These are phyloP conservation scores for Colletotrichum horii DNA, from an alignment of 2,329 filamentous ascomycete genomes.

Conservation along the genomic window DNA sequence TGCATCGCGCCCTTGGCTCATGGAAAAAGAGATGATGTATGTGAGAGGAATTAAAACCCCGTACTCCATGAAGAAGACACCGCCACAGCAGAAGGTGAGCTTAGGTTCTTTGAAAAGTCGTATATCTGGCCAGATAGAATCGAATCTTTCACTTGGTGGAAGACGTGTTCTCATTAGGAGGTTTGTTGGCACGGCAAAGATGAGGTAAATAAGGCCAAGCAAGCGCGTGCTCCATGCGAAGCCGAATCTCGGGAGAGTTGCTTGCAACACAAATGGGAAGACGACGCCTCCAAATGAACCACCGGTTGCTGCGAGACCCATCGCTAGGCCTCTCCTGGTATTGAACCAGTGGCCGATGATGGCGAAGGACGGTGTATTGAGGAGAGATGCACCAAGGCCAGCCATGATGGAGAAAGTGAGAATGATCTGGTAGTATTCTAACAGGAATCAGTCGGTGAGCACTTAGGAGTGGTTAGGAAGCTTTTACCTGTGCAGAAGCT, in stretches of 20 bases:
- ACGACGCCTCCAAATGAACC: constrained; percentile 73
- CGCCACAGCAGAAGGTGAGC: constrained; percentile 68
- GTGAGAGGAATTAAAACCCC: constrained; percentile 82
- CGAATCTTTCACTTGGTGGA: constrained; percentile 60
- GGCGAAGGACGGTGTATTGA: constrained; percentile 83
- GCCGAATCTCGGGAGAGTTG: neutral
- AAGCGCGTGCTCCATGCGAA: constrained; percentile 52
- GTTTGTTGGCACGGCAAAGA: constrained; percentile 49
- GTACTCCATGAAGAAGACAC: constrained; percentile 75
- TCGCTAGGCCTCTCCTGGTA: constrained; percentile 76
- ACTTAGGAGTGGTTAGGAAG: neutral
- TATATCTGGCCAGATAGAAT: constrained; percentile 64
- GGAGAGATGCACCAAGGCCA: constrained; percentile 75
- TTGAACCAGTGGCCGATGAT: constrained; percentile 85
- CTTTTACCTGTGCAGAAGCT: constrained; percentile 70
- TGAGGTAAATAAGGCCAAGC: constrained; percentile 52
- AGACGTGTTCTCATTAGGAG: constrained; percentile 62
- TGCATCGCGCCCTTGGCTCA: constrained; percentile 65
- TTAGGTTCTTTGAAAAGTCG: constrained; percentile 66
- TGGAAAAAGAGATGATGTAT: constrained; percentile 79
- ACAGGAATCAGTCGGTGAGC: neutral
- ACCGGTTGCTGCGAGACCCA: constrained; percentile 80
- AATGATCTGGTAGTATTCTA: constrained; percentile 84
- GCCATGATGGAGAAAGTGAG: constrained; percentile 77
- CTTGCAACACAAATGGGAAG: constrained; percentile 61